Evolutionary conservation across 1,139 yeast species (phyloP).

Genomic region (Meyerozyma elateridarum): DNA sequence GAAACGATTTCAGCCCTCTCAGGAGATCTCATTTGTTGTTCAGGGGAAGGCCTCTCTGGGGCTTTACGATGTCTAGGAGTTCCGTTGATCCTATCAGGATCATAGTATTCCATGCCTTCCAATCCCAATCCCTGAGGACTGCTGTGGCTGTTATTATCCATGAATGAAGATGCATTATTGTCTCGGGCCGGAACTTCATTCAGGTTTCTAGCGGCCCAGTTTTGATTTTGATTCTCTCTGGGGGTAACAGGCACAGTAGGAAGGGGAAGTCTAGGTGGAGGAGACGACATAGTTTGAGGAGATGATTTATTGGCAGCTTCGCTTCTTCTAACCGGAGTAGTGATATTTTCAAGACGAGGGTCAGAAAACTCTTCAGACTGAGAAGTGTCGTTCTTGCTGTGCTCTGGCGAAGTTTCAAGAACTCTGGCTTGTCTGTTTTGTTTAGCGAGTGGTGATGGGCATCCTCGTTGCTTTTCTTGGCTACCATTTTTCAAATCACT

Average conservation of each 20-base stretch:
- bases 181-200: neutral
- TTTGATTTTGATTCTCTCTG: neutral
- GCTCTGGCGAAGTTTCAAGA: slow-evolving; percentile 27
- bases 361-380: slow-evolving; percentile 1
- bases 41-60: neutral
- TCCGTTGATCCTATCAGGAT: neutral
- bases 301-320: neutral
- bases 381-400: slow-evolving; percentile 2
- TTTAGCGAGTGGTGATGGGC: slow-evolving; percentile 41
- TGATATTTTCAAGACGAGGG: neutral
- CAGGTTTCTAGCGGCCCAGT: too few relatives aligned
- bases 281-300: slow-evolving; percentile 7
- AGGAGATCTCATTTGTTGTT: neutral
- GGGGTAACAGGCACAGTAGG: slow-evolving; percentile 12
- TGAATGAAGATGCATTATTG: neutral
- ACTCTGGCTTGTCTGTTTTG: slow-evolving; percentile 46
- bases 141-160: neutral
- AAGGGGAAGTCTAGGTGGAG: slow-evolving; percentile 14
- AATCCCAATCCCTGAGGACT: slow-evolving; percentile 4
- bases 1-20: slow-evolving; percentile 3
- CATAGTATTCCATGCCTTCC: slow-evolving; percentile 5
- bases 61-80: neutral
- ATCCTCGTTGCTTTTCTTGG: slow-evolving; percentile 9
- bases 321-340: slow-evolving; percentile 10
- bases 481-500: neutral